phyloP scores from a whole-genome alignment of 805 yeast genomes.

The Candida pini region DNA sequence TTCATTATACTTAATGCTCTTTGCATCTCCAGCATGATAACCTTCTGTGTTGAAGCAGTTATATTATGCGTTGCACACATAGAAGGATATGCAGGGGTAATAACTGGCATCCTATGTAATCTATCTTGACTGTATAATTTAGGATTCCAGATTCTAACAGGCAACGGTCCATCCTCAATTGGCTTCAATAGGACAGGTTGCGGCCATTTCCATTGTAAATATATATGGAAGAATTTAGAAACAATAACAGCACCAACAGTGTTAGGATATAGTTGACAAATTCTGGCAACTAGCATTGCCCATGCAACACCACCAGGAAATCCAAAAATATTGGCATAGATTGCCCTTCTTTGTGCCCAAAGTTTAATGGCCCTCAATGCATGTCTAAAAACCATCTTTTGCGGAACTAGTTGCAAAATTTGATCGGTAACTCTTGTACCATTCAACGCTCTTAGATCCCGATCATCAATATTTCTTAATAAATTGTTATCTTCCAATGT shows the following conservation, averaged over 20 bases:
- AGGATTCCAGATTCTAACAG: conserved; percentile 97
- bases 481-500: conserved; percentile 81
- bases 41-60: conserved; percentile 77
- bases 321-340: conserved; percentile 92
- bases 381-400: conserved; percentile 85
- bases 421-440: conserved; percentile 98
- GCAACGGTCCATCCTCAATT: conserved; percentile 95
- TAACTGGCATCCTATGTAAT: conserved; percentile 92
- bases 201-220: conserved; percentile 95
- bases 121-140: conserved; percentile 83
- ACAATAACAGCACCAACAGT: conserved; percentile 90
- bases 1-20: conserved; percentile 71
- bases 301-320: conserved; percentile 99
- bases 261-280: conserved; percentile 94
- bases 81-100: conserved; percentile 96
- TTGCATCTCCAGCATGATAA: conserved; percentile 71
- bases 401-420: conserved; percentile 83
- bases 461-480: conserved; percentile 82
- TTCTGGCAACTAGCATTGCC: conserved; percentile 99
- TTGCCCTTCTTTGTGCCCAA: conserved; percentile 95
- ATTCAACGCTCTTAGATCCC: conserved; percentile 81
- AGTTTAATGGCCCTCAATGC: conserved; percentile 88
- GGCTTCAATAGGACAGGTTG: conserved; percentile 91
- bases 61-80: conserved; percentile 99
- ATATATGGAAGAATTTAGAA: conserved; percentile 81